Evolutionary conservation across 2,329 filamentous ascomycete species (phyloP).

Genomic region (Mollisia scopiformis): DNA sequence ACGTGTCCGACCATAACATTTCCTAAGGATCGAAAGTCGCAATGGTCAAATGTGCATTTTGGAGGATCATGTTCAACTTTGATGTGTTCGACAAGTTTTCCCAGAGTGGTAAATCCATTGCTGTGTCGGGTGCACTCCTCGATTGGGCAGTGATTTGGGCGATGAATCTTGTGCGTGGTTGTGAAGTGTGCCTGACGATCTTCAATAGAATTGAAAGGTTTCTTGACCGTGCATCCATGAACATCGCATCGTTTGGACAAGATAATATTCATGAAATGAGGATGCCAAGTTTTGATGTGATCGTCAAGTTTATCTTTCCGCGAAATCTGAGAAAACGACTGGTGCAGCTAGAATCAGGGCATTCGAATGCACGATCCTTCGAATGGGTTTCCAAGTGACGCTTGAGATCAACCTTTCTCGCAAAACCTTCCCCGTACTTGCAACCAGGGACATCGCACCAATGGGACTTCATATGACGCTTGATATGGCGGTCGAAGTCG

Average conservation of each 20-base stretch:
- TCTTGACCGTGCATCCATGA: background rate
- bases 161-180: background rate
- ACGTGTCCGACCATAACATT: background rate
- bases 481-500: background rate
- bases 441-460: conserved; percentile 1
- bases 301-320: background rate
- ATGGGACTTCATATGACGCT: conserved; percentile 3
- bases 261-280: background rate
- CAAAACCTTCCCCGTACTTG: background rate
- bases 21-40: conserved; percentile 2
- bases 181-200: background rate
- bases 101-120: background rate
- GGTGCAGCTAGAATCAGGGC: background rate
- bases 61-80: background rate
- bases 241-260: background rate
- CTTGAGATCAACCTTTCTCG: background rate
- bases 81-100: background rate
- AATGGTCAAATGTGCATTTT: conserved; percentile 1
- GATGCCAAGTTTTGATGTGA: background rate
- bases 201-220: background rate
- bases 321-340: background rate
- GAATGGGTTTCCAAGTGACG: conserved; percentile 2
- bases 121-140: background rate
- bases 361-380: background rate
- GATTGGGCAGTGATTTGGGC: background rate